Percentiles rank a stretch among this genome's conserved stretches.
Conservation (phyloP, 1,284 basidiomycete genomes). For the Coniferiporia sulphurascens region DNA sequence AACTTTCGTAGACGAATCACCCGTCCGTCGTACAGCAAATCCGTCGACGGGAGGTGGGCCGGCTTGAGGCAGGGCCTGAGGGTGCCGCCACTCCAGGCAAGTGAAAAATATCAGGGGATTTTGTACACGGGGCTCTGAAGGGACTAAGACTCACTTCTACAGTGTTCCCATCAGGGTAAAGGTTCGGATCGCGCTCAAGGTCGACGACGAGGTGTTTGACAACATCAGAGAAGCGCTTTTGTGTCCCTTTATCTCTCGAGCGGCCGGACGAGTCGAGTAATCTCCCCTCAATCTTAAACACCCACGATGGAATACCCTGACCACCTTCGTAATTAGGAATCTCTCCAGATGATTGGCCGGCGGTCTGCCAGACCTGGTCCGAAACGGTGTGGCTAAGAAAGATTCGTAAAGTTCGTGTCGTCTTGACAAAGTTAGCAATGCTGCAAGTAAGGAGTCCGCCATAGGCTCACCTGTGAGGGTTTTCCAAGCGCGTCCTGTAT, state of each 20-base stretch:
- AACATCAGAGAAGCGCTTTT: constrained; percentile 82
- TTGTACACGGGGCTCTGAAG: not conserved
- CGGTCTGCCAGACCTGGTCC: constrained; percentile 79
- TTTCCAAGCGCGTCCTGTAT: constrained; percentile 76
- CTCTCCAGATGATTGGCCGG: constrained; percentile 28
- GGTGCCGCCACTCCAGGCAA: constrained; percentile 63
- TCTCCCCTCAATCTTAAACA: constrained; percentile 84
- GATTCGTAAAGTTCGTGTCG: constrained; percentile 80
- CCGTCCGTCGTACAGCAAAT: constrained; percentile 82
- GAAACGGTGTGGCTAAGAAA: constrained; percentile 88
- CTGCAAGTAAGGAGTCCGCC: not conserved
- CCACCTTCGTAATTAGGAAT: constrained; percentile 51
- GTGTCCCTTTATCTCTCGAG: constrained; percentile 59
- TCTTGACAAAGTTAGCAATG: constrained; percentile 38
- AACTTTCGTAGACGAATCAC: constrained; percentile 73
- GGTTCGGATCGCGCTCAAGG: constrained; percentile 75
- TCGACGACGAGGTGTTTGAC: constrained; percentile 86
- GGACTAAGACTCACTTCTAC: constrained; percentile 52
- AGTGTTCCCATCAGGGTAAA: constrained; percentile 80
- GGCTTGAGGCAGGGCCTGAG: constrained; percentile 28
- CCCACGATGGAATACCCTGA: constrained; percentile 87
- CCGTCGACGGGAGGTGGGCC: constrained; percentile 74
- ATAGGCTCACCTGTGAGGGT: constrained; percentile 43
- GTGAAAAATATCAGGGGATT: not conserved
- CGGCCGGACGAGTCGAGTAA: constrained; percentile 57